Evolutionary conservation across 345 rosid species (phyloP).

Genomic region (Linum lewisii): DNA sequence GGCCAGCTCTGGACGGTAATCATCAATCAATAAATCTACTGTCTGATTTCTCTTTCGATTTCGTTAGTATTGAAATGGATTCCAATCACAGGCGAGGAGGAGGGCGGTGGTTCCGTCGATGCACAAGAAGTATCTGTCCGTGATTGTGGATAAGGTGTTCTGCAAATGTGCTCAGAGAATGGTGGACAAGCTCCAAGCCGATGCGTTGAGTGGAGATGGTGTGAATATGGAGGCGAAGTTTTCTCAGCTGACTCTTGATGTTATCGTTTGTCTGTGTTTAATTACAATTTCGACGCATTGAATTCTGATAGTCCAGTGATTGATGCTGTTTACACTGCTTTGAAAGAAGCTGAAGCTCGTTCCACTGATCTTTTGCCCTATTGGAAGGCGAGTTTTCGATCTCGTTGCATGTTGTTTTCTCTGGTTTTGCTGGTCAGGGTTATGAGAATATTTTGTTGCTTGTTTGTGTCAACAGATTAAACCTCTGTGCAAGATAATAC

Average conservation of each 20-base stretch:
- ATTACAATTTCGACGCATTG: conserved; percentile 77
- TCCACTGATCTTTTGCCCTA: conserved; percentile 86
- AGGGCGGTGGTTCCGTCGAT: conserved; percentile 92
- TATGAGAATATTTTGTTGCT: background rate
- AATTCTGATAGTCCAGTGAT: conserved; percentile 78
- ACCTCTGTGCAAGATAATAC: conserved; percentile 70
- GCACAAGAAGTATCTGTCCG: conserved; percentile 79
- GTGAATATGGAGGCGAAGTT: conserved; percentile 94
- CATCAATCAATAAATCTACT: background rate
- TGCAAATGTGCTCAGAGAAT: conserved; percentile 83
- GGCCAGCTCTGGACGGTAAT: conserved; percentile 88
- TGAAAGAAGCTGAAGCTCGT: conserved; percentile 91
- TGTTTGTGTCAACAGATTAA: conserved; percentile 30
- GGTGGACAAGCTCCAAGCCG: conserved; percentile 70
- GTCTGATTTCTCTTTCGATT: background rate
- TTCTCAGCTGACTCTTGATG: conserved; percentile 87
- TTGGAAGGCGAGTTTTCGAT: conserved; percentile 63
- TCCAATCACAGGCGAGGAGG: conserved; percentile 51
- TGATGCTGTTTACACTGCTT: conserved; percentile 82
- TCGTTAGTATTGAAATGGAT: background rate
- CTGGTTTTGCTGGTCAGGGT: background rate
- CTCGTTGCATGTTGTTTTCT: conserved; percentile 5
- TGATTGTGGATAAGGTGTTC: conserved; percentile 86
- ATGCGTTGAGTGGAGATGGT: conserved; percentile 55
- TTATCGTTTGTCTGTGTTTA: conserved; percentile 72